These are phyloP conservation scores for Puccinia coronata DNA, from an alignment of 1,284 basidiomycete genomes.

Conservation along the genomic window DNA sequence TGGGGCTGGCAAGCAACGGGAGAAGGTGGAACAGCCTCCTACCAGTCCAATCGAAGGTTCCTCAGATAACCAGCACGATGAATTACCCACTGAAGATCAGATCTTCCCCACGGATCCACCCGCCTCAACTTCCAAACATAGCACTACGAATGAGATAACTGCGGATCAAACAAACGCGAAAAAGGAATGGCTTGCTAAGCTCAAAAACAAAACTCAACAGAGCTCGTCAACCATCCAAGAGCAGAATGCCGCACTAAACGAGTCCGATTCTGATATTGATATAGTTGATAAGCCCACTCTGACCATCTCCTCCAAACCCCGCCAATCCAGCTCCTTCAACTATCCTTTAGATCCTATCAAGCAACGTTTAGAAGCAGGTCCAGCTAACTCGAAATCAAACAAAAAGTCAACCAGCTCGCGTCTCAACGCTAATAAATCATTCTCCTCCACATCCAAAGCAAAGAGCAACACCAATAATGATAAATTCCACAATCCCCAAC, in stretches of 20 bases:
- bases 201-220: not conserved
- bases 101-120: not conserved
- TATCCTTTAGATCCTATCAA: not conserved
- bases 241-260: not conserved
- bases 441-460: conserved; percentile 1
- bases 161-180: not conserved
- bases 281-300: conserved; percentile 16
- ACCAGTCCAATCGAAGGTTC: conserved; percentile 13
- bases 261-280: conserved; percentile 45
- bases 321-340: not conserved
- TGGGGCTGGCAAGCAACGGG: not conserved
- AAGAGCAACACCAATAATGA: not conserved
- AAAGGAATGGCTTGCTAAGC: conserved; percentile 20
- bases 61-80: conserved; percentile 11
- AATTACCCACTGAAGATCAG: not conserved
- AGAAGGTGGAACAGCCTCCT: not conserved
- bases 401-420: not conserved
- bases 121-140: not conserved
- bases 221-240: not conserved
- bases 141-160: not conserved
- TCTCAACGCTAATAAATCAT: not conserved
- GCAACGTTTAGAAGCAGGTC: not conserved
- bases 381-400: not conserved
- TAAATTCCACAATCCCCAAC: not conserved
- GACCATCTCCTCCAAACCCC: not conserved